Percentiles rank a stretch among this genome's conserved stretches.
Conservation (phyloP, 108 stramenopile genomes). For the Skeletonema menzelii region DNA sequence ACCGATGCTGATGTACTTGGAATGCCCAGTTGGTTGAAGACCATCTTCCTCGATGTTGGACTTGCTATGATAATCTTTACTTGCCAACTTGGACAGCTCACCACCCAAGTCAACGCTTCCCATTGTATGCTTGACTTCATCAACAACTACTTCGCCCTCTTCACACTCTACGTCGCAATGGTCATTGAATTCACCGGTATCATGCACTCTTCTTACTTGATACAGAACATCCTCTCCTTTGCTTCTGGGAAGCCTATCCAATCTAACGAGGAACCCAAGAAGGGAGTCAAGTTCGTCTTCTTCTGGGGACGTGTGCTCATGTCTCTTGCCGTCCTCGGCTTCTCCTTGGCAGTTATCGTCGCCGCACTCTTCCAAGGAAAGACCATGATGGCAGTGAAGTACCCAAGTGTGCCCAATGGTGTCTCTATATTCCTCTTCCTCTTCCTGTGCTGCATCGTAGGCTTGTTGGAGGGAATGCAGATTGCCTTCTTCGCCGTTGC, state of each 20-base stretch:
- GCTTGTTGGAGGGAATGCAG: too few relatives aligned
- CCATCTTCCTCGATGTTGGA: too few relatives aligned
- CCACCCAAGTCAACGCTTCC: slow-evolving; percentile 77
- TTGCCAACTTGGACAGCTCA: too few relatives aligned
- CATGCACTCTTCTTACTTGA: too few relatives aligned
- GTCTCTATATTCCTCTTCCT: slow-evolving; percentile 70
- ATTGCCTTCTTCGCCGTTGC: too few relatives aligned
- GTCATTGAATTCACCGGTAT: slow-evolving; percentile 61
- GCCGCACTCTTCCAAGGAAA: slow-evolving; percentile 63
- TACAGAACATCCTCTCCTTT: slow-evolving; percentile 43
- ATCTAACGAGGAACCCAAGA: slow-evolving; percentile 65
- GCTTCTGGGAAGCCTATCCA: slow-evolving; percentile 64
- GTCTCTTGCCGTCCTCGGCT: slow-evolving; percentile 62
- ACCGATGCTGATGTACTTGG: too few relatives aligned
- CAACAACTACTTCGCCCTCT: slow-evolving; percentile 78
- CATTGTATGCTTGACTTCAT: slow-evolving; percentile 85
- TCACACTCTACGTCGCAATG: slow-evolving; percentile 61
- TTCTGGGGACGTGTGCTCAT: slow-evolving; percentile 68
- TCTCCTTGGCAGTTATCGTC: slow-evolving; percentile 70
- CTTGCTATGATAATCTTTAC: too few relatives aligned
- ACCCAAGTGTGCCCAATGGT: slow-evolving; percentile 27
- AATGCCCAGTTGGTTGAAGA: too few relatives aligned
- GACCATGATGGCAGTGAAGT: slow-evolving; percentile 59
- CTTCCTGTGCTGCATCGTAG: slow-evolving; percentile 69
- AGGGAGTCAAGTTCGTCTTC: too few relatives aligned